These are phyloP conservation scores for Aphanomyces cochlioides DNA, from an alignment of 352 stramenopile species.

Conservation along the genomic window DNA sequence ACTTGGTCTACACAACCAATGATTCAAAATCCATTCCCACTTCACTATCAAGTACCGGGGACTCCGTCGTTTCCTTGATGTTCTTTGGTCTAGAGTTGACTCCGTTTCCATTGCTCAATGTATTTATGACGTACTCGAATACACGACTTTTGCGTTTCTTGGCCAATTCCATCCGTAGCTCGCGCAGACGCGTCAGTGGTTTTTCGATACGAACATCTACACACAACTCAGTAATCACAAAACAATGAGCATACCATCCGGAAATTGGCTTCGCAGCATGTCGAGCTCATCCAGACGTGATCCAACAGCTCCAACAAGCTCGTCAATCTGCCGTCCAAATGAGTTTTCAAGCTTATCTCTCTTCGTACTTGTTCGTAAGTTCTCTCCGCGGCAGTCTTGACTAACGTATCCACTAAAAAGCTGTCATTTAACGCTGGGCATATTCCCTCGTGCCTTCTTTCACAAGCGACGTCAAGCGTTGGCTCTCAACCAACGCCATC, in stretches of 20 bases:
- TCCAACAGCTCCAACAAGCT: not conserved
- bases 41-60: not conserved
- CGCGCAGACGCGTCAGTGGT: not conserved
- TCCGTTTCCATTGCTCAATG: not conserved
- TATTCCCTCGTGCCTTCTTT: conserved; percentile 24
- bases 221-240: too few species aligned
- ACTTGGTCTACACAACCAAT: not conserved
- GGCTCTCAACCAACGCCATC: conserved; percentile 6
- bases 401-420: conserved; percentile 20
- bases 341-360: too few species aligned
- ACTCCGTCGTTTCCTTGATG: conserved; percentile 1
- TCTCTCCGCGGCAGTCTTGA: not conserved
- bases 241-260: not conserved
- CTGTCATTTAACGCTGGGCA: not conserved
- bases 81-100: not conserved
- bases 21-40: not conserved
- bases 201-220: too few species aligned
- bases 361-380: not conserved
- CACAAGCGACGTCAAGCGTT: conserved; percentile 19
- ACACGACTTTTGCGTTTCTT: conserved; percentile 9
- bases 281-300: conserved; percentile 15
- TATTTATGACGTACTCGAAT: not conserved
- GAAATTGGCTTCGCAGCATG: not conserved
- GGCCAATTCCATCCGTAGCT: not conserved
- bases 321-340: conserved; percentile 3